A percentile compares a stretch with the other conserved stretches of the same genome.
These are phyloP conservation scores for Phytophthora agathidicida DNA, from an alignment of 352 stramenopile species.

Conservation along the genomic window DNA sequence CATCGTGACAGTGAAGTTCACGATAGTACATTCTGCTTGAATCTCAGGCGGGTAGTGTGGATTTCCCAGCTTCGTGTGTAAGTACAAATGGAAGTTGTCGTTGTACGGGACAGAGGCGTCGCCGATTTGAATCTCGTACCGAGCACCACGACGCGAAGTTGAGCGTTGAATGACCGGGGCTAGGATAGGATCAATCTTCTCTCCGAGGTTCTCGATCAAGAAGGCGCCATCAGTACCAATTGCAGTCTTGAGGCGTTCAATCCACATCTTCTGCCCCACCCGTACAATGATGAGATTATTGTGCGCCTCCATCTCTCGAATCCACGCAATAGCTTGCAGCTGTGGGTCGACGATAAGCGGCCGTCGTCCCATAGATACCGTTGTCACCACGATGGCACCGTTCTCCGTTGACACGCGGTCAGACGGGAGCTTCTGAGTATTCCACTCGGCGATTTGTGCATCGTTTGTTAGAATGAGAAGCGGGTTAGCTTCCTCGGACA, in stretches of 20 bases:
- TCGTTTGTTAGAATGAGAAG: conserved; percentile 92
- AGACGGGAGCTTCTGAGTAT: conserved; percentile 92
- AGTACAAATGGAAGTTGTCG: conserved; percentile 93
- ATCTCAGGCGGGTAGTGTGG: conserved; percentile 96
- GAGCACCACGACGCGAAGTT: conserved; percentile 92
- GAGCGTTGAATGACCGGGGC: conserved; percentile 94
- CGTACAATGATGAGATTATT: conserved; percentile 95
- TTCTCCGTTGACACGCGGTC: conserved; percentile 96
- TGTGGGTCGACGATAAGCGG: conserved; percentile 95
- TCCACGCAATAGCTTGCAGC: conserved; percentile 94
- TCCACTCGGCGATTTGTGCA: conserved; percentile 94
- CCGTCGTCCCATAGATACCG: conserved; percentile 87
- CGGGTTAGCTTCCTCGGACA: conserved; percentile 91
- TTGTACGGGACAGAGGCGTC: conserved; percentile 95
- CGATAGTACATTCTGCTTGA: conserved; percentile 94
- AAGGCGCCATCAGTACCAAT: conserved; percentile 94
- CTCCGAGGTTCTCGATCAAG: conserved; percentile 95
- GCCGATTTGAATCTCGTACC: conserved; percentile 95
- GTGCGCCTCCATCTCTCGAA: conserved; percentile 91
- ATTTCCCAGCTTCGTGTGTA: conserved; percentile 96
- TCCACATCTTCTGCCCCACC: conserved; percentile 94
- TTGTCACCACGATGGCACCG: conserved; percentile 92
- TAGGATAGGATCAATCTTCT: conserved; percentile 95
- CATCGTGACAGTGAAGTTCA: conserved; percentile 96
- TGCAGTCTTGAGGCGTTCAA: conserved; percentile 93